These are phyloP conservation scores for Irpex sp. DNA, from an alignment of 1,284 basidiomycete genomes.

Conservation along the genomic window DNA sequence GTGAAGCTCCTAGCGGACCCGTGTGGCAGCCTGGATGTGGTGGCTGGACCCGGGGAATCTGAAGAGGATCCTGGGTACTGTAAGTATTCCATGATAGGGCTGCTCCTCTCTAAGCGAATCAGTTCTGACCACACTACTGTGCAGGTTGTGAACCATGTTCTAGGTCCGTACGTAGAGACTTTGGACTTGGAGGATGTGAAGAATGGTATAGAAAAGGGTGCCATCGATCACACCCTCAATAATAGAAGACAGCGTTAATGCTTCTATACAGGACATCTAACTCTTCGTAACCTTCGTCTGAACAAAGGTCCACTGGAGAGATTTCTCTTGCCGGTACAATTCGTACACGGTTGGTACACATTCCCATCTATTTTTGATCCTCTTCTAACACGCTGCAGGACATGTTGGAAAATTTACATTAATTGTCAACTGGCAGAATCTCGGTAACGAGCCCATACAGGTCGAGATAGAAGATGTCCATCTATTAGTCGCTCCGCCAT, in stretches of 20 bases:
- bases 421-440: constrained; percentile 91
- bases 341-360: constrained; percentile 73
- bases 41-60: constrained; percentile 68
- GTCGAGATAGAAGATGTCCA: constrained; percentile 94
- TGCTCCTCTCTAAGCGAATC: background rate
- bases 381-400: constrained; percentile 43
- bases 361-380: constrained; percentile 2
- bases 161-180: constrained; percentile 96
- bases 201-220: constrained; percentile 91
- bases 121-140: constrained; percentile 1
- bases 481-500: constrained; percentile 86
- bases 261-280: constrained; percentile 67
- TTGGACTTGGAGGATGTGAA: constrained; percentile 94
- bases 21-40: constrained; percentile 49
- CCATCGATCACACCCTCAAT: background rate
- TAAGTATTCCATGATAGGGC: constrained; percentile 27
- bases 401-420: constrained; percentile 91
- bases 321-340: constrained; percentile 94
- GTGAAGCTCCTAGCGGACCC: background rate
- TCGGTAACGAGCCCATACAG: constrained; percentile 92
- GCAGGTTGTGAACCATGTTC: constrained; percentile 87
- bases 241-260: background rate
- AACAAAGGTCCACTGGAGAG: constrained; percentile 97
- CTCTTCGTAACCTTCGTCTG: constrained; percentile 78
- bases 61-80: constrained; percentile 71